Evolutionary conservation across 352 stramenopile genomes (phyloP), one percentile per base, ranked within the genome.

Genomic region (Phytophthora foliorum): DNA sequence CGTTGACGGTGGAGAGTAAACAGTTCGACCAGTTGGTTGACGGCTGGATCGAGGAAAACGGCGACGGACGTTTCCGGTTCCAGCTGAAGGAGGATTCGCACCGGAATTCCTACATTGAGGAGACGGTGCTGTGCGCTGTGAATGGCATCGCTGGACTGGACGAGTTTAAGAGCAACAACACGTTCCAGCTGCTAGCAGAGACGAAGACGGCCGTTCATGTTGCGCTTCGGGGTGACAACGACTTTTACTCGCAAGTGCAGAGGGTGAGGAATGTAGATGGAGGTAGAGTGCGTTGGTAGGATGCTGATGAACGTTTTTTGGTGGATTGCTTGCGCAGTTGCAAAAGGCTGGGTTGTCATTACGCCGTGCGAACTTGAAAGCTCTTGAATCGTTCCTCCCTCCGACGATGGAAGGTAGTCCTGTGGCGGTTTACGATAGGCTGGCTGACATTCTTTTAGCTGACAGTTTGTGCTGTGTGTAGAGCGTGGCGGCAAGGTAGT

Each of bases 161-260:
- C 3, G 48, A 45, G 0, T 51, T 61, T 8, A 62, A 69, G 27
- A 66, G 78, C 21, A 42, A 42, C 9, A 22, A 63, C 29, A 77
- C 58, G 9, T 88, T 78, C 14, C 21, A 64, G 5, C 31, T 63
- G 1, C 41, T 93, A 16, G 48, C 46, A 4, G 32, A 50, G 13
- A 58, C 49, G 8, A 63, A 57, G 4, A 44, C 63, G 7, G 41
- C 66, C 1, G 71, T 98, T 19, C 69, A 81, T 25, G 85, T 99
- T 45, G 89, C 73, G 25, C 90, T 99, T 25, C 64, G 87, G 32
- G 97, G 95, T 6, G 95, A 99, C 74, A 99, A 99, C 70, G 97
- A 99, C 51, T 99, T 99, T 77, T 99, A 99, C 77, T 98, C 93
- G 1, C 92, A 99, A 85, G 80, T 84, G 6, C 45, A 81, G 19